These are phyloP conservation scores for Globisporangium abappressorium DNA, from an alignment of 352 stramenopile species.

Conservation along the genomic window DNA sequence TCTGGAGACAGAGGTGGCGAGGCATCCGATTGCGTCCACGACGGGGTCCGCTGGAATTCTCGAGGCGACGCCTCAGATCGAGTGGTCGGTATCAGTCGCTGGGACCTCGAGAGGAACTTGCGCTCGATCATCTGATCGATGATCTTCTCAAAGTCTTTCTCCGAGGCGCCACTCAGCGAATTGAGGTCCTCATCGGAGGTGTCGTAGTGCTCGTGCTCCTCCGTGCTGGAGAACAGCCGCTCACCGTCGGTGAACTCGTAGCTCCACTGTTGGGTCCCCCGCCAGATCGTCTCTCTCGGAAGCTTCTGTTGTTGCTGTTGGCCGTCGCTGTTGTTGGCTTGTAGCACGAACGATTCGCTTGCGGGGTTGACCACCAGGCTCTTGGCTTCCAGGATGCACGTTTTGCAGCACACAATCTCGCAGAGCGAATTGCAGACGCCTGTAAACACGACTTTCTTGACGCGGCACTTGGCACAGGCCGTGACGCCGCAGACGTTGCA, in stretches of 20 bases:
- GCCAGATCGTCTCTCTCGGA: constrained; percentile 5
- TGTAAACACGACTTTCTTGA: constrained; percentile 28
- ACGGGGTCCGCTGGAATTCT: neutral
- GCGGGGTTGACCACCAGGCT: constrained; percentile 14
- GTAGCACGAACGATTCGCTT: constrained; percentile 4
- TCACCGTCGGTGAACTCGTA: neutral
- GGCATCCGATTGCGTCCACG: neutral
- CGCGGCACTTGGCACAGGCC: constrained; percentile 24
- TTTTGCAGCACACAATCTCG: constrained; percentile 28
- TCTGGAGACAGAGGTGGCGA: neutral
- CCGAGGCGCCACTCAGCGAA: neutral
- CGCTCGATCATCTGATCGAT: constrained; percentile 5
- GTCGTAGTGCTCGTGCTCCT: neutral
- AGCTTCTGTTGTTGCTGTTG: neutral
- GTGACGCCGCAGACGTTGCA: constrained; percentile 22
- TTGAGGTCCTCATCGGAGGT: neutral
- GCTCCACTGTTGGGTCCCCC: neutral
- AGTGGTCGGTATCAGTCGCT: neutral
- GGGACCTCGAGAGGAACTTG: constrained; percentile 1
- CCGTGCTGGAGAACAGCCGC: neutral
- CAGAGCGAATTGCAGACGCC: constrained; percentile 11
- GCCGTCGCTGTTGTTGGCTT: neutral
- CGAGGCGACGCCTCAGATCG: neutral
- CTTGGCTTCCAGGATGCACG: constrained; percentile 28
- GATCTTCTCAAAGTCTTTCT: constrained; percentile 2